phyloP scores from a whole-genome alignment of 129 eudicot genomes.

The Helianthus tuberosus region DNA sequence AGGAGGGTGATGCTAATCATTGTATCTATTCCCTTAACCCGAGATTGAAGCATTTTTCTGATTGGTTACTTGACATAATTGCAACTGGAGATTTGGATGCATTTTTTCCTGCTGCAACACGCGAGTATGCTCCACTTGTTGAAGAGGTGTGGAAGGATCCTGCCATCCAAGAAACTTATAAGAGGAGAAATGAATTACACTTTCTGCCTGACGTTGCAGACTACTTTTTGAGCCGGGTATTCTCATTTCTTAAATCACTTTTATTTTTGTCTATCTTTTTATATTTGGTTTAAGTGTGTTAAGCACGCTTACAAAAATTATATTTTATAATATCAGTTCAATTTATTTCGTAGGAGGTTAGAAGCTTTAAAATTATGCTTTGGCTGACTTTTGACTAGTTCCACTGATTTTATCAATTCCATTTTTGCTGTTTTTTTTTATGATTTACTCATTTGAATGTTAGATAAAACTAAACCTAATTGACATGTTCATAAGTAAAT shows the following conservation, averaged over 20 bases:
- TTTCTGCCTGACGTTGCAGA: conserved; percentile 96
- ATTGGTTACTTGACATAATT: conserved; percentile 95
- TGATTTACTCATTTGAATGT: background rate
- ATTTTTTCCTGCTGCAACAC: conserved; percentile 96
- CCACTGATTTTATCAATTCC: background rate
- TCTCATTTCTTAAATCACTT: conserved; percentile 9
- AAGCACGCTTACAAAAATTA: background rate
- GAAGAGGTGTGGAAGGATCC: conserved; percentile 99
- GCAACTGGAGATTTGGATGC: conserved; percentile 98
- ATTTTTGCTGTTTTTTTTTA: background rate
- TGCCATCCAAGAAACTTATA: conserved; percentile 89
- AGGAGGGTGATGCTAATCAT: conserved; percentile 44
- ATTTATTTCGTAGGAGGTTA: background rate
- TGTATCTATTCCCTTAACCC: conserved; percentile 72
- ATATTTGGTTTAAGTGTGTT: background rate
- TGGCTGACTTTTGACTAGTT: background rate
- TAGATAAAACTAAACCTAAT: background rate
- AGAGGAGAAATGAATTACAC: conserved; percentile 80
- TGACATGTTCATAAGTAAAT: background rate
- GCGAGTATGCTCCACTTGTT: conserved; percentile 95
- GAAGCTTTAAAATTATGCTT: background rate
- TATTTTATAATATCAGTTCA: background rate
- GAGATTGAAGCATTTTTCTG: conserved; percentile 89
- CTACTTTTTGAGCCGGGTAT: conserved; percentile 92
- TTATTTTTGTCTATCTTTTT: background rate